A percentile compares a stretch with the other conserved stretches of the same genome.
These are phyloP conservation scores for Fusarium tjaetaba DNA, from an alignment of 2,329 filamentous ascomycete species.

Conservation along the genomic window DNA sequence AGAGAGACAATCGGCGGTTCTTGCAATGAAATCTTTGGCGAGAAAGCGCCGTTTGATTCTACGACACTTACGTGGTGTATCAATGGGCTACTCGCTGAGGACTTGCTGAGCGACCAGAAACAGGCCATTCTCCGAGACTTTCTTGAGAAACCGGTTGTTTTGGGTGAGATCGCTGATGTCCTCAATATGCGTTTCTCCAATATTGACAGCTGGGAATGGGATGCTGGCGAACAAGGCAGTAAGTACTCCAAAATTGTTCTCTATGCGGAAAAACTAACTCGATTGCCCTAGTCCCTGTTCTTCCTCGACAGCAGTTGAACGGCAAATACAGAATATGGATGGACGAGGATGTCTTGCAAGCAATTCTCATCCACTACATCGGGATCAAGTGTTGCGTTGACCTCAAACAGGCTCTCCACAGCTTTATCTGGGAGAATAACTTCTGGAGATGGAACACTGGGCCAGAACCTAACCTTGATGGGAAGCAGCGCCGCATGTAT, in stretches of 20 bases:
- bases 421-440: not conserved
- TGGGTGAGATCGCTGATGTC: not conserved
- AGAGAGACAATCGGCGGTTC: not conserved
- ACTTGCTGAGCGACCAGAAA: not conserved
- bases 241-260: not conserved
- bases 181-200: not conserved
- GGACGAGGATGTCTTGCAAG: not conserved
- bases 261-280: not conserved
- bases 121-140: constrained; percentile 2
- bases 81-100: not conserved
- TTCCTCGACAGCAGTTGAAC: not conserved
- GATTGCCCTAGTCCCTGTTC: not conserved
- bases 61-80: not conserved
- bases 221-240: not conserved
- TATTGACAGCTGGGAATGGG: not conserved
- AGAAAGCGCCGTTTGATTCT: not conserved
- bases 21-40: not conserved
- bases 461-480: not conserved
- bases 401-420: not conserved
- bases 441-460: not conserved
- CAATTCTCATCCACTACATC: not conserved
- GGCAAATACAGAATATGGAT: constrained; percentile 1
- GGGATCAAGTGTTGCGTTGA: not conserved
- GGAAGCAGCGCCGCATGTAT: not conserved
- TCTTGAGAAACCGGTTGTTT: not conserved